Conservation (phyloP, 306 rosid species). For the Cicer bijugum region DNA sequence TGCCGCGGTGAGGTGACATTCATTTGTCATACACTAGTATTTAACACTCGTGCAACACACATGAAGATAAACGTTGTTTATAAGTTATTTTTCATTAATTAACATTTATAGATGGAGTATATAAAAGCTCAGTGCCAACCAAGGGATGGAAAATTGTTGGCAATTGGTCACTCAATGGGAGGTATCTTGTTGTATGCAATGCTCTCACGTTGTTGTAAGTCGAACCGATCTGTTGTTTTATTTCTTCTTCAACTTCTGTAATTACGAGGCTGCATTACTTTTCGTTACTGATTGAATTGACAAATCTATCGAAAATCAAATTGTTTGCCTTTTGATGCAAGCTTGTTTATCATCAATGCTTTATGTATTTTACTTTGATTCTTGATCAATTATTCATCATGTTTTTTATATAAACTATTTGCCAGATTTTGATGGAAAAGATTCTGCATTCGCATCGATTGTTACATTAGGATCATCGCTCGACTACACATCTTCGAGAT, state of each 20-base stretch:
- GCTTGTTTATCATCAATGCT: slow-evolving; percentile 23
- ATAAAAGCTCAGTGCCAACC: slow-evolving; percentile 73
- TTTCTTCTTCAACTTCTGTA: slow-evolving; percentile 27
- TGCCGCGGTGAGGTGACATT: slow-evolving; percentile 81
- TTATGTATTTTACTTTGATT: slow-evolving; percentile 28
- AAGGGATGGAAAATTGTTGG: slow-evolving; percentile 75
- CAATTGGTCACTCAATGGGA: slow-evolving; percentile 97
- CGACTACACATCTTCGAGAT: slow-evolving; percentile 74
- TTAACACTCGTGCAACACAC: too few relatives aligned
- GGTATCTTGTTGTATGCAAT: slow-evolving; percentile 87
- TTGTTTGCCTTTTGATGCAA: slow-evolving; percentile 24
- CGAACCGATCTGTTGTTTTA: slow-evolving; percentile 35
- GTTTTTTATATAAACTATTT: slow-evolving; percentile 35
- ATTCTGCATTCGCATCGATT: slow-evolving; percentile 67
- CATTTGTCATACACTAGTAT: slow-evolving; percentile 37
- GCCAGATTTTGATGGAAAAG: slow-evolving; percentile 64
- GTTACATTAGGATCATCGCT: slow-evolving; percentile 89
- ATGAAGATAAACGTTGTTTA: too few relatives aligned
- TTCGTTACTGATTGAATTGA: slow-evolving; percentile 1
- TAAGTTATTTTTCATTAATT: too few relatives aligned
- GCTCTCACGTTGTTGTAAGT: slow-evolving; percentile 77
- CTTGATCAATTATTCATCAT: slow-evolving; percentile 25
- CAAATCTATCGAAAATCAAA: slow-evolving; percentile 13
- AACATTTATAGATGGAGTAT: slow-evolving; percentile 63
- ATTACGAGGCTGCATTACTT: neutral